These are phyloP conservation scores for Candida coleopterorum DNA, from an alignment of 805 yeast genomes.

Conservation along the genomic window DNA sequence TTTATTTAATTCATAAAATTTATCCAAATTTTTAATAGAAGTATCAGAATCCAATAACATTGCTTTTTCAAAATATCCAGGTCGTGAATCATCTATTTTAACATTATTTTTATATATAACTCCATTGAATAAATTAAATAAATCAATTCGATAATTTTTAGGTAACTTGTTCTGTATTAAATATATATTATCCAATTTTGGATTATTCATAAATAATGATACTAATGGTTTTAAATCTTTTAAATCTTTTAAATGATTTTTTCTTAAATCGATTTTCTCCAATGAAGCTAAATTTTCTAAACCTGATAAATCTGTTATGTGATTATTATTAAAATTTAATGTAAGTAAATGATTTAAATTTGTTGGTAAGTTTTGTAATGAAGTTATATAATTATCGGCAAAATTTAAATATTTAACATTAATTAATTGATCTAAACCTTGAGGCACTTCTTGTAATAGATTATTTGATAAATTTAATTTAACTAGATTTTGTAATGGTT, in stretches of 20 bases:
- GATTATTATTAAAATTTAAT: constrained; percentile 48
- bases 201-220: constrained; percentile 26
- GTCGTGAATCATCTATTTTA: constrained; percentile 55
- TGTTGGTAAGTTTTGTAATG: constrained; percentile 28
- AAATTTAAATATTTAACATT: constrained; percentile 45
- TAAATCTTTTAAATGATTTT: constrained; percentile 38
- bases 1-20: constrained; percentile 18
- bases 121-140: constrained; percentile 54
- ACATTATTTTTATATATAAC: constrained; percentile 42
- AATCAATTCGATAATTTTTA: constrained; percentile 47
- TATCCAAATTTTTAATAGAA: constrained; percentile 40
- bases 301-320: constrained; percentile 37
- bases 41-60: constrained; percentile 47
- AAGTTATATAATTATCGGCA: constrained; percentile 38
- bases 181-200: constrained; percentile 36
- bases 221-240: constrained; percentile 31
- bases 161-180: constrained; percentile 39
- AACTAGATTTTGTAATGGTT: constrained; percentile 36
- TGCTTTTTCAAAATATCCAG: constrained; percentile 59
- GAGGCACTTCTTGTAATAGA: constrained; percentile 44
- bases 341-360: constrained; percentile 36
- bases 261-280: constrained; percentile 51
- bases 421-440: constrained; percentile 45
- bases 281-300: constrained; percentile 39
- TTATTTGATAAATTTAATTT: constrained; percentile 56